phyloP scores from a whole-genome alignment of 163 green algal species.

The Scenedesmus sp. region DNA sequence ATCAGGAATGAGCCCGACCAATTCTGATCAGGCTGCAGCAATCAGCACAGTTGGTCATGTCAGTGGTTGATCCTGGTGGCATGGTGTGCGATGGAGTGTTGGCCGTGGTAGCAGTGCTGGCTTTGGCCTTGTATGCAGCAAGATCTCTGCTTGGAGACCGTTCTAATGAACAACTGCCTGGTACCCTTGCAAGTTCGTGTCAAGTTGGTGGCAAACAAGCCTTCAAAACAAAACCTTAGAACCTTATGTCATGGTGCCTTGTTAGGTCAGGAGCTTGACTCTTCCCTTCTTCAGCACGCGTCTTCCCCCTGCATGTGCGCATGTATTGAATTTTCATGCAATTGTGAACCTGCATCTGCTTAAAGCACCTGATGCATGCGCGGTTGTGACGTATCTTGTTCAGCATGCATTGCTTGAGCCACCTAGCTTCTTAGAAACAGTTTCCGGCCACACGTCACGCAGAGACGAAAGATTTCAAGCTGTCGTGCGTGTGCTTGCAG shows the following conservation, averaged over 20 bases:
- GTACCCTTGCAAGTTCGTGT: neutral
- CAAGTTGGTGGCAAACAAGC: neutral
- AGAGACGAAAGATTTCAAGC: neutral
- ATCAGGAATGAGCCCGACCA: too few species aligned
- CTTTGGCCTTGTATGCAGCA: neutral
- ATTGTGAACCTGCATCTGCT: neutral
- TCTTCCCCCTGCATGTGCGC: neutral
- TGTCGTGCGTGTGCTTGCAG: neutral
- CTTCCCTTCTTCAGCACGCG: too few species aligned
- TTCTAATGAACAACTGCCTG: neutral
- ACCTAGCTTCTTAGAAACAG: neutral
- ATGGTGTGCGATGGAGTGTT: neutral
- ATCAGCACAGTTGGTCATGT: neutral
- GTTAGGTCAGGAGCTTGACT: neutral
- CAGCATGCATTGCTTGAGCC: neutral
- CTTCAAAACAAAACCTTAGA: neutral
- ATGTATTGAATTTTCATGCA: neutral
- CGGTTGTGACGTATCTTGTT: neutral
- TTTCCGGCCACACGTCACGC: too few species aligned
- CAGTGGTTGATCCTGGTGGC: neutral
- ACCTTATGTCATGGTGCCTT: neutral
- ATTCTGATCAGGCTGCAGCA: neutral
- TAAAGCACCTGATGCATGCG: neutral
- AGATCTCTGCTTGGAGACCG: neutral
- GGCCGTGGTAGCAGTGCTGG: neutral